Percentiles rank a stretch among this genome's conserved stretches.
These are phyloP conservation scores for Diplodia seriata DNA, from an alignment of 2,329 filamentous ascomycete genomes.

Conservation along the genomic window DNA sequence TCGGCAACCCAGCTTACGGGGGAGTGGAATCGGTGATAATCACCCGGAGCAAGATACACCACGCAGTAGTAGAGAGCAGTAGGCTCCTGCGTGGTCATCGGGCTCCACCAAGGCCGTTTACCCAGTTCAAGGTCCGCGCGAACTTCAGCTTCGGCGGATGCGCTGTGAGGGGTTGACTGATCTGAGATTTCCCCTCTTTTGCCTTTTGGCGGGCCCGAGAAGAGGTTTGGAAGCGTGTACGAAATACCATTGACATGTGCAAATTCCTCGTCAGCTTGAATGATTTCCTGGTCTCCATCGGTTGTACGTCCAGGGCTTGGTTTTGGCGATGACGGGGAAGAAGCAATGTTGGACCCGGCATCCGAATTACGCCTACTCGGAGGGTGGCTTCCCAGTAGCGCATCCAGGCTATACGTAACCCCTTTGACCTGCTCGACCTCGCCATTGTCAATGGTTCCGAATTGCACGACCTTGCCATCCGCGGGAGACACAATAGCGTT, in stretches of 20 bases:
- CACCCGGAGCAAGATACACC: conserved; percentile 93
- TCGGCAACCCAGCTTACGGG: conserved; percentile 95
- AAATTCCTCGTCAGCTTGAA: conserved; percentile 88
- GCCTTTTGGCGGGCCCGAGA: conserved; percentile 70
- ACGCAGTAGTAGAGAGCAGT: conserved; percentile 91
- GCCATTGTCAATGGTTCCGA: conserved; percentile 87
- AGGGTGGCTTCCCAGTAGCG: conserved; percentile 71
- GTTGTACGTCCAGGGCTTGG: conserved; percentile 40
- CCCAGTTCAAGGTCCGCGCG: conserved; percentile 77
- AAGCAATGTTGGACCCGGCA: conserved; percentile 48
- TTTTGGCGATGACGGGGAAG: conserved; percentile 49
- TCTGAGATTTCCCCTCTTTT: conserved; percentile 67
- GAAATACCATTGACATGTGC: conserved; percentile 93
- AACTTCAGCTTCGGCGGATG: conserved; percentile 81
- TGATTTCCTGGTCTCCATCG: conserved; percentile 64
- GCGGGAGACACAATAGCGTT: conserved; percentile 85
- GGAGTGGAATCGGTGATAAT: conserved; percentile 98
- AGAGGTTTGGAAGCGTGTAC: conserved; percentile 86
- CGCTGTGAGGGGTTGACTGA: conserved; percentile 71
- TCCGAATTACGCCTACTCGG: conserved; percentile 53
- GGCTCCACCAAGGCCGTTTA: conserved; percentile 61
- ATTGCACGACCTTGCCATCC: conserved; percentile 90
- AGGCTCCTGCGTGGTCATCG: conserved; percentile 47
- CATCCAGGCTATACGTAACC: conserved; percentile 96
- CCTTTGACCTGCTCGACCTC: conserved; percentile 99